Conservation (phyloP, 2,329 filamentous ascomycete genomes). For the Phialophora macrospora region DNA sequence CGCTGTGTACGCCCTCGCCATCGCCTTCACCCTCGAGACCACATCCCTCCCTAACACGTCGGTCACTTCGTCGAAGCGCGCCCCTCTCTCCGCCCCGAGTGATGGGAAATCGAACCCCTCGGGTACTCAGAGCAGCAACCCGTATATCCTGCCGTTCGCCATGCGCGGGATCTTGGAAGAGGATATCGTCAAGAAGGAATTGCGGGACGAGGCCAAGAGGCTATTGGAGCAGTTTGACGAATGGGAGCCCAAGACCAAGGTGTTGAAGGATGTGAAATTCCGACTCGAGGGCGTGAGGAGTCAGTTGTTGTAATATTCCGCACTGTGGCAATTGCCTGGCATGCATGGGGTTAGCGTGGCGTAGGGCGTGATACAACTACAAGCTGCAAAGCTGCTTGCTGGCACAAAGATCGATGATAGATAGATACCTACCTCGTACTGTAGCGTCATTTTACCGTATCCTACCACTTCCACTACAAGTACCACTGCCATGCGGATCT, state of each 20-base stretch:
- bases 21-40: slow-evolving; percentile 76
- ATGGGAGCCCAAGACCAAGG: slow-evolving; percentile 90
- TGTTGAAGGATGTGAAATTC: slow-evolving; percentile 94
- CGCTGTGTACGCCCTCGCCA: slow-evolving; percentile 78
- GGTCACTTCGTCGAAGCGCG: slow-evolving; percentile 55
- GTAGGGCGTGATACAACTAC: neutral
- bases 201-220: slow-evolving; percentile 75
- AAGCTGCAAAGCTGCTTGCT: no score
- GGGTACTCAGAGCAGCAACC: slow-evolving; percentile 61
- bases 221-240: slow-evolving; percentile 87
- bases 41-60: slow-evolving; percentile 57
- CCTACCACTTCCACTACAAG: no score
- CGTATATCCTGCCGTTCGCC: slow-evolving; percentile 91
- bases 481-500: no score
- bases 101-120: neutral
- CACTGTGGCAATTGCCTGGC: no score
- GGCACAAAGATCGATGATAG: no score
- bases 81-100: slow-evolving; percentile 38
- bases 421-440: no score
- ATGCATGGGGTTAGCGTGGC: no score
- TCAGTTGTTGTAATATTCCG: slow-evolving; percentile 59
- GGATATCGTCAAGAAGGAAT: slow-evolving; percentile 80
- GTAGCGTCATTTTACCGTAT: no score
- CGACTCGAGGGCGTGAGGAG: slow-evolving; percentile 88
- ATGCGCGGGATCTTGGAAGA: slow-evolving; percentile 94